phyloP scores from a whole-genome alignment of 1,284 basidiomycete genomes.

The Leucoagaricus sp. region DNA sequence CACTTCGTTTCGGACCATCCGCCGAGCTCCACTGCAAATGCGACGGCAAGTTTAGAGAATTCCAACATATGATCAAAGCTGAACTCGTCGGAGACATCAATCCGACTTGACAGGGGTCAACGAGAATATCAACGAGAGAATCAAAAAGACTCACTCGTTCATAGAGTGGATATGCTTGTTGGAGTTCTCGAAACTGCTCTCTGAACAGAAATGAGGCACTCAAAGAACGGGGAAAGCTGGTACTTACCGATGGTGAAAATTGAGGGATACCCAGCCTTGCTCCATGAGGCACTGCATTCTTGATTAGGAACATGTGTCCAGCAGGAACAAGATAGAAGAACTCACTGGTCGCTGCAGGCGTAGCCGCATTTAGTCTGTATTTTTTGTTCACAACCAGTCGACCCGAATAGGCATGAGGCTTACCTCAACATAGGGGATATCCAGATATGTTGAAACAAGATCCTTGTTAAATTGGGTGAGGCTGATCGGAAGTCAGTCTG shows the following conservation, averaged over 20 bases:
- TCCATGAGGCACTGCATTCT: slow-evolving; percentile 73
- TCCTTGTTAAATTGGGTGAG: slow-evolving; percentile 81
- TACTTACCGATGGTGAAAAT: slow-evolving; percentile 79
- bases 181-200: slow-evolving; percentile 71
- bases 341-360: slow-evolving; percentile 89
- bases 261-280: slow-evolving; percentile 82
- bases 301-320: slow-evolving; percentile 29
- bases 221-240: slow-evolving; percentile 15
- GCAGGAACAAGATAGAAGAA: slow-evolving; percentile 25
- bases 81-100: slow-evolving; percentile 86
- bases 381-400: slow-evolving; percentile 8
- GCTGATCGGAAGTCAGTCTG: slow-evolving; percentile 37
- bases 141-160: slow-evolving; percentile 62
- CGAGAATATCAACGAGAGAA: slow-evolving; percentile 10
- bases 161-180: slow-evolving; percentile 84
- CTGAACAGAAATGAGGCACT: slow-evolving; percentile 36
- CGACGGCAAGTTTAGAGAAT: slow-evolving; percentile 89
- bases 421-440: slow-evolving; percentile 73
- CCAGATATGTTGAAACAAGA: slow-evolving; percentile 76
- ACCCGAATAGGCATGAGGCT: slow-evolving; percentile 16
- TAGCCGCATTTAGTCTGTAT: slow-evolving; percentile 83
- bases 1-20: slow-evolving; percentile 44
- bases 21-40: slow-evolving; percentile 81
- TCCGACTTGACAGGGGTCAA: slow-evolving; percentile 53
- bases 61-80: slow-evolving; percentile 82